These are phyloP conservation scores for Talaromyces sp. DNA, from an alignment of 2,329 filamentous ascomycete species.

Conservation along the genomic window DNA sequence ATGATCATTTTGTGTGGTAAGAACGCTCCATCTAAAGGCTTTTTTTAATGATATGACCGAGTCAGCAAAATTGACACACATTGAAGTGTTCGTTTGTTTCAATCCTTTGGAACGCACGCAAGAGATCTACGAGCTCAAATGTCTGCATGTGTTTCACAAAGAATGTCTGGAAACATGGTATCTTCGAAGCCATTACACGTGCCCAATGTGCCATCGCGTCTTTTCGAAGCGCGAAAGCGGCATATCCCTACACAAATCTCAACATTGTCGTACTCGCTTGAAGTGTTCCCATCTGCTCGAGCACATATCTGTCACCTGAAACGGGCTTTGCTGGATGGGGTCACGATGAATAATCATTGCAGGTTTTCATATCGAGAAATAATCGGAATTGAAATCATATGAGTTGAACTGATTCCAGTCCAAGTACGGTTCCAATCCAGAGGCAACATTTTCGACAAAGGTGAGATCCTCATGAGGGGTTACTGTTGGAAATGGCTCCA, in stretches of 20 bases:
- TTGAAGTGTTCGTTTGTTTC: slow-evolving; percentile 37
- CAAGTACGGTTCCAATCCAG: slow-evolving; percentile 31
- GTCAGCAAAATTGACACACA: background rate
- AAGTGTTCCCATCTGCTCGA: background rate
- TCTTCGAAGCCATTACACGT: slow-evolving; percentile 38
- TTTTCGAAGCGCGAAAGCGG: slow-evolving; percentile 30
- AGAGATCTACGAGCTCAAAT: slow-evolving; percentile 38
- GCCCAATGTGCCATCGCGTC: slow-evolving; percentile 36
- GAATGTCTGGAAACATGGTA: slow-evolving; percentile 42
- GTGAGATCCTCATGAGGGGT: slow-evolving; percentile 21
- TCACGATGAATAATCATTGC: too few species aligned
- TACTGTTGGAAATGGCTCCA: slow-evolving; percentile 33
- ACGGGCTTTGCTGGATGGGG: too few species aligned
- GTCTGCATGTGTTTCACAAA: slow-evolving; percentile 40
- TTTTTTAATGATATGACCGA: too few species aligned
- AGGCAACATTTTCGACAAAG: slow-evolving; percentile 30
- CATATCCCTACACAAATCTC: slow-evolving; percentile 28
- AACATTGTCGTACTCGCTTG: slow-evolving; percentile 40
- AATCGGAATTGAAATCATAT: slow-evolving; percentile 33
- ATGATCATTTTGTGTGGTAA: slow-evolving; percentile 38
- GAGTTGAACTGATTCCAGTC: slow-evolving; percentile 32
- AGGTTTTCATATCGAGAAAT: slow-evolving; percentile 14
- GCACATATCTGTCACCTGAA: too few species aligned
- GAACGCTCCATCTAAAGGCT: background rate
- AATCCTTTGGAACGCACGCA: slow-evolving; percentile 35